phyloP scores from a whole-genome alignment of 495 filamentous ascomycete genomes.

The Hyaloscypha variabilis region DNA sequence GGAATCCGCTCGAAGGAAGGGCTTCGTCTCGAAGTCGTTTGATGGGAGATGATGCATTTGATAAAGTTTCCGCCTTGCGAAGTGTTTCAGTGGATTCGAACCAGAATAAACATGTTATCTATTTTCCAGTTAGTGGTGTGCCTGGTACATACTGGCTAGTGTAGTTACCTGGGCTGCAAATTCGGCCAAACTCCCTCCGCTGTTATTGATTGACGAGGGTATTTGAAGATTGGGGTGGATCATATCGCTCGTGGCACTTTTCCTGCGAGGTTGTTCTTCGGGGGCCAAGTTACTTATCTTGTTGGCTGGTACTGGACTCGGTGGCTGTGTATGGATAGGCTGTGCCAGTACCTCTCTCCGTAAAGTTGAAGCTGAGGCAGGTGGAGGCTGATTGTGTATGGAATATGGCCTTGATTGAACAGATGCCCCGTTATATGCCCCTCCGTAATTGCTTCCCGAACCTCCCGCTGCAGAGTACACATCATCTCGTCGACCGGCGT shows the following conservation, averaged over 20 bases:
- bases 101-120: slow-evolving; percentile 99
- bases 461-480: slow-evolving; percentile 33
- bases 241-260: slow-evolving; percentile 44
- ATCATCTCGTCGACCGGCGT: slow-evolving; percentile 41
- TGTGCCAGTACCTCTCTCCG: slow-evolving; percentile 32
- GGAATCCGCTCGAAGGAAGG: slow-evolving; percentile 75
- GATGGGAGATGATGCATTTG: slow-evolving; percentile 46
- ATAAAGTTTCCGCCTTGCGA: slow-evolving; percentile 68
- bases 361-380: slow-evolving; percentile 20
- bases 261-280: slow-evolving; percentile 32
- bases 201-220: slow-evolving; percentile 72
- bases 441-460: slow-evolving; percentile 26
- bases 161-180: slow-evolving; percentile 76
- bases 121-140: slow-evolving; percentile 7
- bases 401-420: slow-evolving; percentile 27
- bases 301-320: slow-evolving; percentile 22
- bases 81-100: slow-evolving; percentile 87
- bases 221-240: slow-evolving; percentile 68
- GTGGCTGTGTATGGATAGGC: slow-evolving; percentile 34
- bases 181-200: slow-evolving; percentile 73
- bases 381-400: slow-evolving; percentile 15
- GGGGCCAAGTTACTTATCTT: slow-evolving; percentile 25
- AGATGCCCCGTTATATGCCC: slow-evolving; percentile 11
- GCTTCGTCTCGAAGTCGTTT: slow-evolving; percentile 68
- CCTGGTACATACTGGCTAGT: neutral